Conservation (phyloP, 106 monocot species). For the Allium sativum region DNA sequence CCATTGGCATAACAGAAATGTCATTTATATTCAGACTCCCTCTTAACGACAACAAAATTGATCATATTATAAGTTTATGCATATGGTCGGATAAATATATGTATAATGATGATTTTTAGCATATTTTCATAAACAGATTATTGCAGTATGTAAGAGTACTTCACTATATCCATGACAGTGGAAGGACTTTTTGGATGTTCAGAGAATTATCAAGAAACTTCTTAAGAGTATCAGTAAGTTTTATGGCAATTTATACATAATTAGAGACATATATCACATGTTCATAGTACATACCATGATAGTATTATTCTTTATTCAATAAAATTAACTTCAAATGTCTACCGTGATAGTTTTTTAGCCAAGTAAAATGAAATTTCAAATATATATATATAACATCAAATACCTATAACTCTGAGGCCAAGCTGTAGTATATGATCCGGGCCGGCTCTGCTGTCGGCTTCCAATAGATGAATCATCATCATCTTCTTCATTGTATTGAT, state of each 20-base stretch:
- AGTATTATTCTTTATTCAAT: background rate
- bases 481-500: slow-evolving; percentile 14
- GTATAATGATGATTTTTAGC: too few species aligned
- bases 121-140: too few species aligned
- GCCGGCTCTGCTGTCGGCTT: slow-evolving; percentile 40
- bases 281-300: background rate
- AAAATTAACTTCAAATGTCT: background rate
- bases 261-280: background rate
- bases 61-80: too few species aligned
- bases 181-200: too few species aligned
- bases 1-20: too few species aligned
- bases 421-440: slow-evolving; percentile 48
- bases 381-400: background rate
- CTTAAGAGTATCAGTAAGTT: background rate
- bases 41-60: too few species aligned
- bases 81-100: too few species aligned
- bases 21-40: too few species aligned
- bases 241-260: background rate
- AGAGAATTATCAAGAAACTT: background rate
- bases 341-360: background rate
- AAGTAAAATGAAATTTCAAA: background rate
- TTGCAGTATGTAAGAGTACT: too few species aligned
- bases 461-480: slow-evolving; percentile 26
- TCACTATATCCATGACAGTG: too few species aligned
- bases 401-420: slow-evolving; percentile 93